Percentiles rank a stretch among this genome's conserved stretches.
Evolutionary conservation across 768 basidiomycete genomes (phyloP).

Genomic region (Aureoboletus auriporus): DNA sequence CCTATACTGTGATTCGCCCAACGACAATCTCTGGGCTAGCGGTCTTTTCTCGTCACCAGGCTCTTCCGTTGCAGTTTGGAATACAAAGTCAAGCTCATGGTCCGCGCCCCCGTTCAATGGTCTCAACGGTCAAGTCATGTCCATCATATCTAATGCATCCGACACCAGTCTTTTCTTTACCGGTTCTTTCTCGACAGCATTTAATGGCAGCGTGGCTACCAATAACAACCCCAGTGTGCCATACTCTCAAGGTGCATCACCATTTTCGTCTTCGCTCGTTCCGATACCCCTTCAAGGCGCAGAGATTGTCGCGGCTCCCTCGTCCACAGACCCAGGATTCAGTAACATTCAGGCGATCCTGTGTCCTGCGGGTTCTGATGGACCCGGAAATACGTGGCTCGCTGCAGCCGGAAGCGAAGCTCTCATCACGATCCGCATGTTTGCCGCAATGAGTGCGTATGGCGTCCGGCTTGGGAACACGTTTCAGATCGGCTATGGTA

Average conservation of each 20-base stretch:
- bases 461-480: constrained; percentile 93
- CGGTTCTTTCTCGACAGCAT: constrained; percentile 81
- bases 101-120: constrained; percentile 77
- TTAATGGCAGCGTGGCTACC: constrained; percentile 45
- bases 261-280: constrained; percentile 87
- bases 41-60: constrained; percentile 70
- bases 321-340: constrained; percentile 57
- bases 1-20: constrained; percentile 70
- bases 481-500: constrained; percentile 74
- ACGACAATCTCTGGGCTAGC: constrained; percentile 71
- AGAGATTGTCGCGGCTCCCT: constrained; percentile 56
- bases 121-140: constrained; percentile 63
- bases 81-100: constrained; percentile 63
- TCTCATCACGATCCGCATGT: constrained; percentile 74
- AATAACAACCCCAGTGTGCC: constrained; percentile 84
- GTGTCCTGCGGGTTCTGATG: constrained; percentile 82
- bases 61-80: constrained; percentile 68
- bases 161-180: constrained; percentile 77
- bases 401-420: constrained; percentile 67
- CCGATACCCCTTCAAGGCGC: constrained; percentile 66
- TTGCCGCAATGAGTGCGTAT: constrained; percentile 64
- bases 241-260: constrained; percentile 74
- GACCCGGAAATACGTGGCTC: constrained; percentile 82
- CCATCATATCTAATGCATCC: constrained; percentile 73
- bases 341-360: constrained; percentile 65